Evolutionary conservation across 306 rosid genomes (phyloP).

Genomic region (Senna tora): DNA sequence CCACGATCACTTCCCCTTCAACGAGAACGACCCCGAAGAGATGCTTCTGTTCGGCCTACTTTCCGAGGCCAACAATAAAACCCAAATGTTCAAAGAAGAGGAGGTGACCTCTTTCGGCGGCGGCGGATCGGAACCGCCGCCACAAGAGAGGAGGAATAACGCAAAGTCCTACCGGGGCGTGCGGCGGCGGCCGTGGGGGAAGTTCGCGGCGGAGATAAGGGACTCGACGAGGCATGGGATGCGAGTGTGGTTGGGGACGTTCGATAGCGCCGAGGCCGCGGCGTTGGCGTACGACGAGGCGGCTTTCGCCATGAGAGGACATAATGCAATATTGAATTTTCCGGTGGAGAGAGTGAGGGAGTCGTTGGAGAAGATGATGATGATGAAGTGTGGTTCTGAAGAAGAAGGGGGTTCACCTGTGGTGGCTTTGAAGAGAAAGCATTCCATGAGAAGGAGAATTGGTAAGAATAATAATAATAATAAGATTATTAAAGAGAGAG

Average conservation of each 20-base stretch:
- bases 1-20: slow-evolving; percentile 61
- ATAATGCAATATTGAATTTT: slow-evolving; percentile 60
- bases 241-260: slow-evolving; percentile 79
- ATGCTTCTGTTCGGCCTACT: slow-evolving; percentile 73
- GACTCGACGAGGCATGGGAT: slow-evolving; percentile 65
- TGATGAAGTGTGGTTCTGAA: slow-evolving; percentile 19
- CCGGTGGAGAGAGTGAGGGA: slow-evolving; percentile 59
- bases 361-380: slow-evolving; percentile 51
- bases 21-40: slow-evolving; percentile 83
- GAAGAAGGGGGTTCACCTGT: slow-evolving; percentile 61
- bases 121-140: not conserved
- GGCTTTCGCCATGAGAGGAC: slow-evolving; percentile 63
- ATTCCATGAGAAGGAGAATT: slow-evolving; percentile 58
- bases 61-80: slow-evolving; percentile 28
- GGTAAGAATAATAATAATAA: no score
- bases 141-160: slow-evolving; percentile 29
- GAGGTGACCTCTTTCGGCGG: slow-evolving; percentile 42
- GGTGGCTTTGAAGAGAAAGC: slow-evolving; percentile 64
- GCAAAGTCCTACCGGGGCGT: slow-evolving; percentile 62
- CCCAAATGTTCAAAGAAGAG: slow-evolving; percentile 39
- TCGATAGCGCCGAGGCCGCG: slow-evolving; percentile 70
- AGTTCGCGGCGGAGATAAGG: slow-evolving; percentile 72
- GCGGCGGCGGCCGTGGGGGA: slow-evolving; percentile 67
- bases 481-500: slow-evolving; percentile 51
- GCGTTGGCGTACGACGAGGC: slow-evolving; percentile 78